Conservation (phyloP, 176 grass and related monocot genomes). For the Lolium perenne region DNA sequence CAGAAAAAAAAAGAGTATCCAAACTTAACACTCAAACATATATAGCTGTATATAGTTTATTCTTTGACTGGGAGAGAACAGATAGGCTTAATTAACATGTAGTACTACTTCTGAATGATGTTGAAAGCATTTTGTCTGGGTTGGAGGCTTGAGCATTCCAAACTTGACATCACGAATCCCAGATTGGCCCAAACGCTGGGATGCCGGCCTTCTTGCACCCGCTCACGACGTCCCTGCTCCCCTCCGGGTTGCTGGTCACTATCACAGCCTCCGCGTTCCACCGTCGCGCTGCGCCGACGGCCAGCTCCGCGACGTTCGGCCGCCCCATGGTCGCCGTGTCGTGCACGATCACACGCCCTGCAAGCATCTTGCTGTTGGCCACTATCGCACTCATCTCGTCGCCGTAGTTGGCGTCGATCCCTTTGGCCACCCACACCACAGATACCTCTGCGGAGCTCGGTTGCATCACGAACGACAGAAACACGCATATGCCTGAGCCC, state of each 20-base stretch:
- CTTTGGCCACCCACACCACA: slow-evolving; percentile 76
- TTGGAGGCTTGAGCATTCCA: not conserved
- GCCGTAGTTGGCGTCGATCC: slow-evolving; percentile 68
- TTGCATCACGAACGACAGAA: slow-evolving; percentile 72
- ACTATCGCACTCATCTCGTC: slow-evolving; percentile 56
- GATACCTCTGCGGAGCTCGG: slow-evolving; percentile 56
- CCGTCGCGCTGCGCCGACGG: slow-evolving; percentile 15
- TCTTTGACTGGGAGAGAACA: too few relatives aligned
- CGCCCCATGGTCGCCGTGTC: slow-evolving; percentile 59
- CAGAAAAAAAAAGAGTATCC: too few relatives aligned
- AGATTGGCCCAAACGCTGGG: slow-evolving; percentile 68
- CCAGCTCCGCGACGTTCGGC: slow-evolving; percentile 44
- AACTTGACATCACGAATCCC: slow-evolving; percentile 55
- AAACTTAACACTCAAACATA: too few relatives aligned
- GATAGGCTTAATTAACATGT: too few relatives aligned
- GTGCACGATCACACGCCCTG: slow-evolving; percentile 52
- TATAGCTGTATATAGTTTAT: too few relatives aligned
- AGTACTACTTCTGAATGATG: too few relatives aligned
- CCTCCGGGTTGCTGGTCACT: slow-evolving; percentile 78
- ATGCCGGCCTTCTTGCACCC: slow-evolving; percentile 56
- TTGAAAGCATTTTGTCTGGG: too few relatives aligned
- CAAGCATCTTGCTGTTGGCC: slow-evolving; percentile 12
- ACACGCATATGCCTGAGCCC: slow-evolving; percentile 77
- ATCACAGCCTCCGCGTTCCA: slow-evolving; percentile 68
- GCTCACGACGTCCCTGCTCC: slow-evolving; percentile 62